Conservation (phyloP, 2,329 filamentous ascomycete genomes). For the Magnaporthiopsis poae region DNA sequence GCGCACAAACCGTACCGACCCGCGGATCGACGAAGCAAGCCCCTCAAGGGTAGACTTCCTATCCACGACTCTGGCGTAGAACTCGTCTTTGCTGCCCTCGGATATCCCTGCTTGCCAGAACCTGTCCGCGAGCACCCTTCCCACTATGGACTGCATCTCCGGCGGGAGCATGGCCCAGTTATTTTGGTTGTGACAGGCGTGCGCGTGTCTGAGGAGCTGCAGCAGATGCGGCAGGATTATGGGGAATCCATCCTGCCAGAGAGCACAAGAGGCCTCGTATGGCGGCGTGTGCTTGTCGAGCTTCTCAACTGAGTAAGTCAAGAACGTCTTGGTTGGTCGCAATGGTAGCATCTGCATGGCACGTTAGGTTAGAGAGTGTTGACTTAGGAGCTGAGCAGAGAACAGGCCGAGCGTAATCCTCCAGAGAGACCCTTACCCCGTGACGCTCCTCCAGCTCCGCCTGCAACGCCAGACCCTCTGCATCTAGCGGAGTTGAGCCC, state of each 20-base stretch:
- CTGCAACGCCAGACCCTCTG: constrained; percentile 70
- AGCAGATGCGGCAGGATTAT: constrained; percentile 77
- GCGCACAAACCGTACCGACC: constrained; percentile 76
- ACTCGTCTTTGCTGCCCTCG: constrained; percentile 88
- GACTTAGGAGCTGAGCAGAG: not conserved
- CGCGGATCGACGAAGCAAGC: constrained; percentile 84
- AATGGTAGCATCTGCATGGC: constrained; percentile 61
- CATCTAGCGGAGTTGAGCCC: constrained; percentile 66
- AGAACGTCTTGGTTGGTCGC: constrained; percentile 77
- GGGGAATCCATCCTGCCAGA: constrained; percentile 82
- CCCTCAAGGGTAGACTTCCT: constrained; percentile 87
- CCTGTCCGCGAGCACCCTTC: constrained; percentile 77
- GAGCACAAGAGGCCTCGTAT: constrained; percentile 62
- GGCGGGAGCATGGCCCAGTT: constrained; percentile 71
- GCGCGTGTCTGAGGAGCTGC: constrained; percentile 75
- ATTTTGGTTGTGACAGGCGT: constrained; percentile 76
- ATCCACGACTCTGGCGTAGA: constrained; percentile 81
- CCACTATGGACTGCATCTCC: constrained; percentile 69
- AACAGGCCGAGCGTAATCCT: constrained; percentile 5
- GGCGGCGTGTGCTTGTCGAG: constrained; percentile 63
- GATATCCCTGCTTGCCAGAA: constrained; percentile 99
- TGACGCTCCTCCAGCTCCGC: constrained; percentile 66
- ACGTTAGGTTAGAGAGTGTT: not conserved
- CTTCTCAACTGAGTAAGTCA: constrained; percentile 88
- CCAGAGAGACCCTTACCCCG: constrained; percentile 35